Evolutionary conservation across 2,329 filamentous ascomycete genomes (phyloP).

Genomic region (Colletotrichum agaves): DNA sequence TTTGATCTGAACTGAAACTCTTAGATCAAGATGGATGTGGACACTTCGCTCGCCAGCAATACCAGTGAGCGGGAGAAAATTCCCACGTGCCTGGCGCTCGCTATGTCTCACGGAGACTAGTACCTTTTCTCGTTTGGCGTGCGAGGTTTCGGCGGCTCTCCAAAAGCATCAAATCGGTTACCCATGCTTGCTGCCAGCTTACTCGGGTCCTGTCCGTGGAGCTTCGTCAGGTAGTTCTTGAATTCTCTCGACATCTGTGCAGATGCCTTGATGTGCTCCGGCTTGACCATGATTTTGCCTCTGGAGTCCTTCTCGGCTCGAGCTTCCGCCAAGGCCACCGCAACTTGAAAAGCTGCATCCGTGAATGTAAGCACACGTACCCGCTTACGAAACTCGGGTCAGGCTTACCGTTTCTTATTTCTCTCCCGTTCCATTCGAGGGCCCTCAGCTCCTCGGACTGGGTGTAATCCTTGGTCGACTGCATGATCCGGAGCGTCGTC

Average conservation of each 20-base stretch:
- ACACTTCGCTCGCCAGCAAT: too few species aligned
- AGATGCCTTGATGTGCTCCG: constrained; percentile 37
- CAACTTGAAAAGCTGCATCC: constrained; percentile 43
- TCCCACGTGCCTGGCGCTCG: too few species aligned
- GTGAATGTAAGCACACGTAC: background rate
- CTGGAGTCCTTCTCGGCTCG: constrained; percentile 33
- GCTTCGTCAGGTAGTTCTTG: constrained; percentile 32
- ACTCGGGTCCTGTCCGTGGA: constrained; percentile 3
- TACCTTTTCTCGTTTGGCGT: background rate
- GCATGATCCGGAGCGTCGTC: constrained; percentile 39
- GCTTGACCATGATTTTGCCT: constrained; percentile 36
- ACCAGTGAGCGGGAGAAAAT: too few species aligned
- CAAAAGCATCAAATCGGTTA: background rate
- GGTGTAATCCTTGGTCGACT: constrained; percentile 38
- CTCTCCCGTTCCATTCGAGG: constrained; percentile 40
- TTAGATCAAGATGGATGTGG: too few species aligned
- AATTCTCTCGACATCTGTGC: constrained; percentile 38
- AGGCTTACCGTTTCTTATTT: constrained; percentile 41
- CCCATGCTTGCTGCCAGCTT: constrained; percentile 1
- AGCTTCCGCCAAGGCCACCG: constrained; percentile 43
- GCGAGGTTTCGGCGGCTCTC: background rate
- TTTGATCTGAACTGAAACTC: too few species aligned
- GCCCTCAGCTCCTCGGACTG: constrained; percentile 30
- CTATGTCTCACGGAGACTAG: background rate
- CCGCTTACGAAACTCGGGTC: too few species aligned